A percentile compares a stretch with the other conserved stretches of the same genome.
Conservation (phyloP, 345 rosid species). For the Psidium friedrichsthalianum region DNA sequence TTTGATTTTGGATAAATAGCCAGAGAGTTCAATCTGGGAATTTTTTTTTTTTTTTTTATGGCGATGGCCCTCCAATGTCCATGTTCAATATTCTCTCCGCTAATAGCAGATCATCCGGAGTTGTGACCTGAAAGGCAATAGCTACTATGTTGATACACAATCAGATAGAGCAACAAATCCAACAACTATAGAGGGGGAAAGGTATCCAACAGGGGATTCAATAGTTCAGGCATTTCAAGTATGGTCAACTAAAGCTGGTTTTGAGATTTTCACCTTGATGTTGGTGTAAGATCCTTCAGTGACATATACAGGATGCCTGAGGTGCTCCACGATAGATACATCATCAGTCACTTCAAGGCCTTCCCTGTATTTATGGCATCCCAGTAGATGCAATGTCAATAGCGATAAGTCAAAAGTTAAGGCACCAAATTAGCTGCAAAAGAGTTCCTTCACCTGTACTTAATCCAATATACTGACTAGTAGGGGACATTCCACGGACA, state of each 20-base stretch:
- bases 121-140: slow-evolving; percentile 51
- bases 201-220: background rate
- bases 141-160: background rate
- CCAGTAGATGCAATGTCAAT: background rate
- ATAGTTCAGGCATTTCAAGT: background rate
- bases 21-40: background rate
- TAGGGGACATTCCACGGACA: background rate
- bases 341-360: slow-evolving; percentile 90
- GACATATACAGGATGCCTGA: slow-evolving; percentile 74
- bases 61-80: background rate
- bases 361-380: slow-evolving; percentile 31
- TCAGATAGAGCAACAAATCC: background rate
- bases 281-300: slow-evolving; percentile 92
- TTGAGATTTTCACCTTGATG: slow-evolving; percentile 51
- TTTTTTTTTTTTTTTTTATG: background rate
- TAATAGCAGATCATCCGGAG: slow-evolving; percentile 82
- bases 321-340: slow-evolving; percentile 88
- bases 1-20: background rate
- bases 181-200: background rate
- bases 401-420: background rate
- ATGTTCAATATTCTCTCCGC: slow-evolving; percentile 71
- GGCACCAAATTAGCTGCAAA: background rate
- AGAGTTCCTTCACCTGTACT: background rate
- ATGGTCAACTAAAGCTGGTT: background rate
- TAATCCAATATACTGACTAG: background rate